Evolutionary conservation across 108 stramenopile species (phyloP).

Genomic region (Schizochytrium sp.): DNA sequence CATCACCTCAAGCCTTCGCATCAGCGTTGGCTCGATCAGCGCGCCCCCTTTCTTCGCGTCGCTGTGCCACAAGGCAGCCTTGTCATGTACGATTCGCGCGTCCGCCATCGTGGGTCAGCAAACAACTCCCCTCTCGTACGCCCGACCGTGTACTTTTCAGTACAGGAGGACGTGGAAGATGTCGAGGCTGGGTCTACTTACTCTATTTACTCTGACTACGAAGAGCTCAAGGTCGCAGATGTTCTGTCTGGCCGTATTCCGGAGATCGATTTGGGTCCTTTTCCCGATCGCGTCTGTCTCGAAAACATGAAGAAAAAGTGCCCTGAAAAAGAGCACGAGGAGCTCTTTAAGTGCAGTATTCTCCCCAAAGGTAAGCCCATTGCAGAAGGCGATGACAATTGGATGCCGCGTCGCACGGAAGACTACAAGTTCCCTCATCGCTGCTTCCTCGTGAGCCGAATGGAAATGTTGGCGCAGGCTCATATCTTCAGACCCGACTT

Average conservation of each 20-base stretch:
- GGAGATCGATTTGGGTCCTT: not conserved
- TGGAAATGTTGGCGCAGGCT: not conserved
- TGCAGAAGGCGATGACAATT: not conserved
- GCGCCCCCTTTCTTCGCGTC: not conserved
- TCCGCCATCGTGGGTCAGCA: not conserved
- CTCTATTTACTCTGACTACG: not conserved
- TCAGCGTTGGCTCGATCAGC: not conserved
- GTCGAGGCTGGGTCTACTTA: not conserved
- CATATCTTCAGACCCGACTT: not conserved
- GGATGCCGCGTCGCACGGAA: not conserved
- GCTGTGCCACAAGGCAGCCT: not conserved
- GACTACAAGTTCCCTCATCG: not conserved
- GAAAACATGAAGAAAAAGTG: not conserved
- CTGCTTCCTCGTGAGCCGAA: not conserved
- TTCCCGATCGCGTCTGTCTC: not conserved
- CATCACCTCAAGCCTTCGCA: not conserved
- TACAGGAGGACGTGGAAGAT: not conserved
- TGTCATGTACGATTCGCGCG: slow-evolving; percentile 4
- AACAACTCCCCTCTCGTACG: not conserved
- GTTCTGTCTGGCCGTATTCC: not conserved
- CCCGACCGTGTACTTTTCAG: not conserved
- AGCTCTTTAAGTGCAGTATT: not conserved
- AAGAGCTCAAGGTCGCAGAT: not conserved
- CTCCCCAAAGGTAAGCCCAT: not conserved
- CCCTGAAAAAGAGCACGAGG: not conserved